Base-by-base conservation (phyloP, 2,329 filamentous ascomycete species). In the Cryphonectria carpinicola region DNA sequence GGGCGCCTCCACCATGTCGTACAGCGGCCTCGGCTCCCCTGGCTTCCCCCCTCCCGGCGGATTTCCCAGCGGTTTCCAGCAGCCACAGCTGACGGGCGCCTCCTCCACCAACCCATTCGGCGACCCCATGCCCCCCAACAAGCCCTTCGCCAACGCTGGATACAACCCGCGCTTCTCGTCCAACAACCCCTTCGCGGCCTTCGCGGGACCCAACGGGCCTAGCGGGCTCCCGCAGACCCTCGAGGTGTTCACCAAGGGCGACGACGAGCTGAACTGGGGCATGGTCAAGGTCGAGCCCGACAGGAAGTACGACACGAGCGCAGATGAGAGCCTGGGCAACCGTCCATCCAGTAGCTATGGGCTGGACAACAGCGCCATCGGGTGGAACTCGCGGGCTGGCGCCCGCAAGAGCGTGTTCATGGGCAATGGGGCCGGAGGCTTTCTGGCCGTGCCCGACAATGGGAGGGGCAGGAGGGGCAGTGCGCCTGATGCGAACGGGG, bases 231-330 rank as follows among this genome's bases (percentile, higher is more conserved):
- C 84, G 10, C 84, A 87, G 70, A 87, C 85, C 8, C 84, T 90
- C 41, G 87, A 89, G 74, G 84, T 90, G 32, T 90, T 88, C 73
- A 88, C 86, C 70, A 89, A 89, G 78, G 84, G 85, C 72, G 85
- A 88, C 67, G 86, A 89, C 74, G 84, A 86, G 72, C 80, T 87
- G 56, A 84, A 87, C 74, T 90, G 88, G 88, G 87, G 86, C 68
- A 88, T 88, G 76, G 83, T 86, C 64, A 83, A 84, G 69, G 82
- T 89, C 69, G 78, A 81, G 70, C 78, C 80, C 19, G 74, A 77
- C 65, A 39, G 19, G 43, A 71, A 19, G 35, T 78, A 77, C 75
- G 81, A 78, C 70, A 74, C 73, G 74, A 76, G 71, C 69, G 71
- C 76, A 74, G 73, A 77, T 66, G 70, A 75, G 64, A 74, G 74